Evolutionary conservation across 108 stramenopile genomes (phyloP).

Genomic region (Chaetoceros tenuissimus): DNA sequence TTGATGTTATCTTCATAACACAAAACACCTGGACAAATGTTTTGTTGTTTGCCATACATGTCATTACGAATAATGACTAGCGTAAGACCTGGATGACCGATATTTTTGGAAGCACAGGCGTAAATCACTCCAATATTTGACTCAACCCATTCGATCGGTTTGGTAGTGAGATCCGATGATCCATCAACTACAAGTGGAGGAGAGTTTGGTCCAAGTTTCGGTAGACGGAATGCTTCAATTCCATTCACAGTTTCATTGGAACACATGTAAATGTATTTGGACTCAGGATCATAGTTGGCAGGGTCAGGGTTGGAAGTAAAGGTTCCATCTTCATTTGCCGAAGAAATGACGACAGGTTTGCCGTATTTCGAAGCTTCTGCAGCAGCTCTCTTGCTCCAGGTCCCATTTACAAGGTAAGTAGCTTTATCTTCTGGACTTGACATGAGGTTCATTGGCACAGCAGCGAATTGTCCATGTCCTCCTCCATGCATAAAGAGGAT

Average conservation of each 20-base stretch:
- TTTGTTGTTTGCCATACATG: slow-evolving; percentile 15
- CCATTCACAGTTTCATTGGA: slow-evolving; percentile 38
- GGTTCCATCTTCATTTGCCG: slow-evolving; percentile 10
- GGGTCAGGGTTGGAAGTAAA: slow-evolving; percentile 7
- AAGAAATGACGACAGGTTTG: slow-evolving; percentile 6
- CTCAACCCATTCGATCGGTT: slow-evolving; percentile 29
- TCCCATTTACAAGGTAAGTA: slow-evolving; percentile 31
- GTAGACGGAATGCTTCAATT: slow-evolving; percentile 18
- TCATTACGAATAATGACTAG: slow-evolving; percentile 26
- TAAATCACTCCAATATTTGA: slow-evolving; percentile 29
- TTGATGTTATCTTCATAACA: slow-evolving; percentile 19
- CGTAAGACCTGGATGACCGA: slow-evolving; percentile 37
- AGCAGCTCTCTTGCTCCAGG: slow-evolving; percentile 23
- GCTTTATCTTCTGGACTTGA: slow-evolving; percentile 8
- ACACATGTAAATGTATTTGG: slow-evolving; percentile 28
- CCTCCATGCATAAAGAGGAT: slow-evolving; percentile 32
- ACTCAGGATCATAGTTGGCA: slow-evolving; percentile 19
- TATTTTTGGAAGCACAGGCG: slow-evolving; percentile 43
- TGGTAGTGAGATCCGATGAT: slow-evolving; percentile 24
- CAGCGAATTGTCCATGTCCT: slow-evolving; percentile 39
- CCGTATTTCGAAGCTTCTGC: slow-evolving; percentile 30
- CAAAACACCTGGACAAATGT: slow-evolving; percentile 22
- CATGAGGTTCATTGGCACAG: slow-evolving; percentile 28
- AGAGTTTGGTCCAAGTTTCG: neutral
- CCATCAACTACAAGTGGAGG: slow-evolving; percentile 22